A percentile compares a stretch with the other conserved stretches of the same genome.
Conservation (phyloP, 2,329 filamentous ascomycete species). For the Curvularia spicifera region DNA sequence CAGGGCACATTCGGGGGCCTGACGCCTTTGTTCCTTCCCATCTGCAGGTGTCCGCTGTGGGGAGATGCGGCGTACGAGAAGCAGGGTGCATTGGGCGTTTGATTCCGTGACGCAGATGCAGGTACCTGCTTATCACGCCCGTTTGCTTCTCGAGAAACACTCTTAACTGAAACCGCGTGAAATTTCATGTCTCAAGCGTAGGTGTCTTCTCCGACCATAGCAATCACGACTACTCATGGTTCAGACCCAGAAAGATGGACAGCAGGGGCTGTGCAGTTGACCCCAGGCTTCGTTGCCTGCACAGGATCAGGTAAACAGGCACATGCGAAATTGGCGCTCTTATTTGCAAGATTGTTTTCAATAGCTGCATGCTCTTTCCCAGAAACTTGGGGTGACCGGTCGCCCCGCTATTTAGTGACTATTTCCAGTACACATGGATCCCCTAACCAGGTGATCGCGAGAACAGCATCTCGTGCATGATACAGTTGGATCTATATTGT, state of each 20-base stretch:
- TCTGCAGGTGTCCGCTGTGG: constrained; percentile 5
- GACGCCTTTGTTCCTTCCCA: constrained; percentile 2
- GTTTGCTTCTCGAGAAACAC: neutral
- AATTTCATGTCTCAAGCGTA: neutral
- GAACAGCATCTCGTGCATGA: neutral
- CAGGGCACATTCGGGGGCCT: neutral
- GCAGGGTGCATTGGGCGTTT: neutral
- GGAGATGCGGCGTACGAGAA: constrained; percentile 2
- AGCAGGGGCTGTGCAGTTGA: neutral
- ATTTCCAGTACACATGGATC: constrained; percentile 8
- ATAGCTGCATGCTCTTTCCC: constrained; percentile 7
- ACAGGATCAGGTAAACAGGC: constrained; percentile 9
- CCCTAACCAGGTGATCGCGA: constrained; percentile 7
- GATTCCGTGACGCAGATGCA: neutral
- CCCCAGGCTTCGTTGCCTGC: constrained; percentile 3
- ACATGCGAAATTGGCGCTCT: neutral
- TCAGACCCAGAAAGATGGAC: neutral
- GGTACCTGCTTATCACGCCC: neutral
- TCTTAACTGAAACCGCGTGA: neutral
- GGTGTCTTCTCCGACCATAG: neutral
- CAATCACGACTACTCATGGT: neutral
- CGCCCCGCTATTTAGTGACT: constrained; percentile 12
- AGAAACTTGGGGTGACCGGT: constrained; percentile 5
- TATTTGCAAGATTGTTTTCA: neutral
- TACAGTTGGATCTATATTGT: constrained; percentile 13